Percentiles rank a stretch among this genome's conserved stretches.
phyloP scores from a whole-genome alignment of 805 yeast species.

The Wickerhamomyces strasburgensis region DNA sequence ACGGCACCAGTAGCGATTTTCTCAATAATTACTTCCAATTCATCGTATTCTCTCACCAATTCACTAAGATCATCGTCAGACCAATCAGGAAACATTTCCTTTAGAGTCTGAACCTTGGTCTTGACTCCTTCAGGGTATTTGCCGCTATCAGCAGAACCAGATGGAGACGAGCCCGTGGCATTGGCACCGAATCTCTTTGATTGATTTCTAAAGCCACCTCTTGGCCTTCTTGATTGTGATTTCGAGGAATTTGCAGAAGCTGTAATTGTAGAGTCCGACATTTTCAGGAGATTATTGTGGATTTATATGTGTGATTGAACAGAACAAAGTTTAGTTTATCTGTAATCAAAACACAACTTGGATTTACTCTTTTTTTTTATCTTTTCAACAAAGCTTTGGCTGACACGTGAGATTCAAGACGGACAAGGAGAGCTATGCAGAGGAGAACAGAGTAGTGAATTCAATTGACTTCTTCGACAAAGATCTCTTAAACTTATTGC shows the following conservation, averaged over 20 bases:
- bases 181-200: constrained; percentile 37
- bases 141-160: constrained; percentile 7
- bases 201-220: constrained; percentile 38
- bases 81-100: constrained; percentile 96
- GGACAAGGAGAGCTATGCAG: too few relatives aligned
- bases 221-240: constrained; percentile 23
- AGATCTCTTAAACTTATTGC: too few relatives aligned
- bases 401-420: too few relatives aligned
- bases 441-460: too few relatives aligned
- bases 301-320: constrained; percentile 1
- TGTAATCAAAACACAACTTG: too few relatives aligned
- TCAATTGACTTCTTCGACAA: too few relatives aligned
- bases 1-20: constrained; percentile 89
- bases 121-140: constrained; percentile 30
- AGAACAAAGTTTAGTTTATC: neutral
- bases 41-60: constrained; percentile 71
- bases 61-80: constrained; percentile 73
- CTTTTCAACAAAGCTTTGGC: too few relatives aligned
- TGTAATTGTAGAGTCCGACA: constrained; percentile 19
- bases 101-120: constrained; percentile 48
- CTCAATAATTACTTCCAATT: constrained; percentile 75
- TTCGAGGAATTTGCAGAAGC: too few relatives aligned
- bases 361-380: too few relatives aligned
- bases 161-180: constrained; percentile 1
- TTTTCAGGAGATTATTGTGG: constrained; percentile 7